Conservation (phyloP, 768 basidiomycete genomes). For the Kockovaella imperatae region DNA sequence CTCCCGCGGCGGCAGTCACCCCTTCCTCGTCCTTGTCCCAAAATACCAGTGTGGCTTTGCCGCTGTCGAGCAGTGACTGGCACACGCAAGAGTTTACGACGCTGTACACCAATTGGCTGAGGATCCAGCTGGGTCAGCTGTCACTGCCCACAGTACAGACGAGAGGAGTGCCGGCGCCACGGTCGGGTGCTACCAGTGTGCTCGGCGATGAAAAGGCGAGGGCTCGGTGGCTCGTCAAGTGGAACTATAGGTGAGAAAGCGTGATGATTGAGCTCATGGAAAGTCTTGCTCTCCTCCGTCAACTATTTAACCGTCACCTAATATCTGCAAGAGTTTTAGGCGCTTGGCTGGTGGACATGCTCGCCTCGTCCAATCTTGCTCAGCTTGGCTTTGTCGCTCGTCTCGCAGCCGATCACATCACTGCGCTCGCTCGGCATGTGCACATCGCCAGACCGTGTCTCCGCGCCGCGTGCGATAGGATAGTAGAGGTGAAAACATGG, state of each 20-base stretch:
- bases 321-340: conserved; percentile 22
- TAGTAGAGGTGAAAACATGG: conserved; percentile 31
- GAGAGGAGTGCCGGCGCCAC: neutral
- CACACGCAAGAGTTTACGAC: conserved; percentile 38
- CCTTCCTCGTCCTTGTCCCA: conserved; percentile 25
- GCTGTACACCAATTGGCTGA: conserved; percentile 28
- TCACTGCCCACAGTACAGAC: conserved; percentile 13
- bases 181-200: conserved; percentile 17
- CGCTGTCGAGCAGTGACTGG: conserved; percentile 33
- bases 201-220: conserved; percentile 28
- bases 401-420: conserved; percentile 21
- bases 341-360: conserved; percentile 26
- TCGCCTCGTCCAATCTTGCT: conserved; percentile 25
- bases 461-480: conserved; percentile 20
- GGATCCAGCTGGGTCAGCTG: conserved; percentile 32
- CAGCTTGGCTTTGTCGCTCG: conserved; percentile 31
- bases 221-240: conserved; percentile 29
- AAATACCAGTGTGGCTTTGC: conserved; percentile 7
- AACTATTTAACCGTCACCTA: conserved; percentile 23
- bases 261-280: neutral
- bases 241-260: conserved; percentile 30
- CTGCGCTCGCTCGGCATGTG: conserved; percentile 23
- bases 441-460: conserved; percentile 22
- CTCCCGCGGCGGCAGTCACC: conserved; percentile 25
- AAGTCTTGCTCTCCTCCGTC: conserved; percentile 11